Conservation (phyloP, 441 rosid species). For the Gossypium aridum region DNA sequence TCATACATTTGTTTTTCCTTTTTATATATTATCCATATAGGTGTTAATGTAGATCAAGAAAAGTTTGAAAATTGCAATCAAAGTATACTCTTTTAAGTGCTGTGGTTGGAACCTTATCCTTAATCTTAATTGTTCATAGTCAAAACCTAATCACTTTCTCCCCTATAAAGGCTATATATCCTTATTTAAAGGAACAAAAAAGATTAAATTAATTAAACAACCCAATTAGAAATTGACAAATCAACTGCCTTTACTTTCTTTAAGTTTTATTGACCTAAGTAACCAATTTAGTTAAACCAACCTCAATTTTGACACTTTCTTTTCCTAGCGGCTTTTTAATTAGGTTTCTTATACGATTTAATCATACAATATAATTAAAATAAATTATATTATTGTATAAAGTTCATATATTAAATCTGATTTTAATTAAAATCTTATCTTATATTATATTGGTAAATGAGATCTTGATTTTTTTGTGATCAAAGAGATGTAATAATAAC, state of each 20-base stretch:
- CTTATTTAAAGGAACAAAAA: not conserved
- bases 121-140: not conserved
- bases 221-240: not conserved
- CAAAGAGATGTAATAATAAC: no score
- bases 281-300: not conserved
- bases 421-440: no score
- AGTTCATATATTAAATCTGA: no score
- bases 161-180: not conserved
- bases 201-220: not conserved
- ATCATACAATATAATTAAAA: no score
- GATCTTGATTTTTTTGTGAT: no score
- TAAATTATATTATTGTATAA: no score
- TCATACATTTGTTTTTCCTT: not conserved
- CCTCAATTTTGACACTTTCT: not conserved
- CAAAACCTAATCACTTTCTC: conserved; percentile 4
- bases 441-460: no score
- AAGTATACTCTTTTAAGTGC: not conserved
- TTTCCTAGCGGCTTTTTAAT: not conserved
- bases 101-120: not conserved
- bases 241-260: not conserved
- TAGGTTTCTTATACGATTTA: no score
- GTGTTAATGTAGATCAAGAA: not conserved
- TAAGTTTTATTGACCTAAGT: not conserved
- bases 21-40: not conserved
- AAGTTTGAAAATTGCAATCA: not conserved